These are phyloP conservation scores for Fusarium sp. DNA, from an alignment of 2,329 filamentous ascomycete genomes.

Conservation along the genomic window DNA sequence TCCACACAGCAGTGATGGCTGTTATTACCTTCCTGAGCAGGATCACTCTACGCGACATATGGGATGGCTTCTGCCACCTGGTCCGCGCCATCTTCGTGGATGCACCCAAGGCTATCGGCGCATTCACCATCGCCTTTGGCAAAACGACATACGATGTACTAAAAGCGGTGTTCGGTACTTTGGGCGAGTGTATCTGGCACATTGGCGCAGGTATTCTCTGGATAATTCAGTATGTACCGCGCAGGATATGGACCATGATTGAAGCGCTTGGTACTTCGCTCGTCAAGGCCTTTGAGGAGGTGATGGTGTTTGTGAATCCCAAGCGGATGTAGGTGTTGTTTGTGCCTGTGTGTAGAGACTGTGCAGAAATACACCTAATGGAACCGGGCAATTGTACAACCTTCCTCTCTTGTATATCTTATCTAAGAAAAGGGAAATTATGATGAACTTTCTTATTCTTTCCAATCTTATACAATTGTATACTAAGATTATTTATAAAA, in stretches of 20 bases:
- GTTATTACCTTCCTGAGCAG: slow-evolving; percentile 52
- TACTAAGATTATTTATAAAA: too few species aligned
- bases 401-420: too few species aligned
- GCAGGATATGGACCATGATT: slow-evolving; percentile 52
- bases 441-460: too few species aligned
- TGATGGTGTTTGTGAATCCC: slow-evolving; percentile 55
- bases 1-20: slow-evolving; percentile 55
- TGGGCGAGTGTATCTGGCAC: slow-evolving; percentile 50
- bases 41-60: slow-evolving; percentile 58
- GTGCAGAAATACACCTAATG: too few species aligned
- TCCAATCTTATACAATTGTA: too few species aligned
- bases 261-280: slow-evolving; percentile 50
- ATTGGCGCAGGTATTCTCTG: slow-evolving; percentile 46
- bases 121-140: slow-evolving; percentile 43
- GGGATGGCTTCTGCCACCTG: slow-evolving; percentile 52
- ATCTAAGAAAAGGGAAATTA: too few species aligned
- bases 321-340: slow-evolving; percentile 47
- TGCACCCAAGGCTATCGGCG: slow-evolving; percentile 48
- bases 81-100: slow-evolving; percentile 52
- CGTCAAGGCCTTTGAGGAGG: slow-evolving; percentile 52
- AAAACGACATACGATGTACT: slow-evolving; percentile 48
- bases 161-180: slow-evolving; percentile 49
- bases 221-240: slow-evolving; percentile 53
- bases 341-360: background rate
- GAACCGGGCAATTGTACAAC: too few species aligned